Evolutionary conservation across 306 rosid genomes (phyloP).

Genomic region (Malus asiatica): DNA sequence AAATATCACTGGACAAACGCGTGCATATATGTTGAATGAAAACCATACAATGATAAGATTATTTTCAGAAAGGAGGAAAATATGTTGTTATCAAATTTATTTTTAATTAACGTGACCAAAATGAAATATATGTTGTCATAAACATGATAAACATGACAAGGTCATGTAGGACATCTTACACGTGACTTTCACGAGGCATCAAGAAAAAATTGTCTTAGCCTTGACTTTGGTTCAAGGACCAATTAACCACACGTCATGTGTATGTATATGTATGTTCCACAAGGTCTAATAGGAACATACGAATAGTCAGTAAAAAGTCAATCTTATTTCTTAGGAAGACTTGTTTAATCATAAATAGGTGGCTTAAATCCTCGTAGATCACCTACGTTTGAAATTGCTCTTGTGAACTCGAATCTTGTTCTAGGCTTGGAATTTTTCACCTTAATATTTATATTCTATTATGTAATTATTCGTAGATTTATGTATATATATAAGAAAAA

Average conservation of each 20-base stretch:
- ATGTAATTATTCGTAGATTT: no score
- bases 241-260: neutral
- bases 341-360: neutral
- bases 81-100: neutral
- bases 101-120: neutral
- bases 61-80: neutral
- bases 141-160: neutral
- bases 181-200: constrained; percentile 14
- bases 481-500: no score
- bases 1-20: neutral
- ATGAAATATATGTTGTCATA: neutral
- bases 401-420: neutral
- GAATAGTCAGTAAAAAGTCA: neutral
- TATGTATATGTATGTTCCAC: neutral
- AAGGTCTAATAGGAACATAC: neutral
- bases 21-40: neutral
- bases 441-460: no score
- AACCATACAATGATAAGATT: neutral
- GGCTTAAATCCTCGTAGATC: neutral
- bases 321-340: neutral
- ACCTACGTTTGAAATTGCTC: neutral
- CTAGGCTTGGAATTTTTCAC: neutral
- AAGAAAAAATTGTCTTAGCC: constrained; percentile 7
- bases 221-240: constrained; percentile 5
- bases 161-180: constrained; percentile 28